These are phyloP conservation scores for Penicillium occitanis DNA, from an alignment of 2,329 filamentous ascomycete species.

Conservation along the genomic window DNA sequence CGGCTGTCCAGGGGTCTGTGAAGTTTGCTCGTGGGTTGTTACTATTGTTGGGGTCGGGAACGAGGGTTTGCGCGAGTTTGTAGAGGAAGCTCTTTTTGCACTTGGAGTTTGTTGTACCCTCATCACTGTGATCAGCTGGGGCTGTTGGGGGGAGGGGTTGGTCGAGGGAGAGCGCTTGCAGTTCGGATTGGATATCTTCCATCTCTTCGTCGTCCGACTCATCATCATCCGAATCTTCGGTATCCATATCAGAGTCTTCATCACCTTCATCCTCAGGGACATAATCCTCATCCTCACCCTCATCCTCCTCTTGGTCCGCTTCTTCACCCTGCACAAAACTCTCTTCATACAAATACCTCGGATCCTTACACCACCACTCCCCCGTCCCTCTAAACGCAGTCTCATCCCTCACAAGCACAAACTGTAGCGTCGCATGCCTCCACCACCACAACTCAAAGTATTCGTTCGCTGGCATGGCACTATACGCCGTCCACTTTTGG, in stretches of 20 bases:
- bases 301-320: constrained; percentile 9
- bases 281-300: constrained; percentile 15
- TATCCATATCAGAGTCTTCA: background rate
- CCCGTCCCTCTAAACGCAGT: background rate
- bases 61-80: background rate
- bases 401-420: background rate
- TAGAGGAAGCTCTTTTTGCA: constrained; percentile 13
- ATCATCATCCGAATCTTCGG: background rate
- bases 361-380: constrained; percentile 12
- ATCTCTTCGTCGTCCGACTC: background rate
- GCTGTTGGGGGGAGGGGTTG: background rate
- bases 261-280: background rate
- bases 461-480: constrained; percentile 8
- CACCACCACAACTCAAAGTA: constrained; percentile 19
- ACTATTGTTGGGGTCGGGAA: no score
- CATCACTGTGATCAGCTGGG: background rate
- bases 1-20: background rate
- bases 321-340: constrained; percentile 10
- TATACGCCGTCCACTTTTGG: constrained; percentile 12
- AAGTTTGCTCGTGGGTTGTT: background rate
- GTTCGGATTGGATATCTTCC: background rate
- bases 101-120: background rate
- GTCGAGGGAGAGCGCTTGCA: background rate
- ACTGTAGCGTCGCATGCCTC: constrained; percentile 12
- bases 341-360: constrained; percentile 16